Evolutionary conservation across 164 flowering plant genomes (phyloP).

Genomic region (Pachysandra terminalis): DNA sequence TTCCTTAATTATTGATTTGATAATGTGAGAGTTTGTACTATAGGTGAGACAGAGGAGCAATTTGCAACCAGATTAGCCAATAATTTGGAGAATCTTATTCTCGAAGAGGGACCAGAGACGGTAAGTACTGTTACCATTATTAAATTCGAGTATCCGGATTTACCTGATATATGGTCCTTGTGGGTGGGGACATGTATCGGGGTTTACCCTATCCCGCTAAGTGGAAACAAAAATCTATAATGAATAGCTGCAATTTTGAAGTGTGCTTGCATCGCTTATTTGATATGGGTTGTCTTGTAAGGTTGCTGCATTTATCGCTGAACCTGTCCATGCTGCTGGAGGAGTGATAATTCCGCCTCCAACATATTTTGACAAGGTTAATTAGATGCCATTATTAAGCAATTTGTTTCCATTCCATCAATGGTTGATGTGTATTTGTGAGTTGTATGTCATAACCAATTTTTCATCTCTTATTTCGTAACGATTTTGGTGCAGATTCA

Average conservation of each 20-base stretch:
- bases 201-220: no score
- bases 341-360: slow-evolving; percentile 96
- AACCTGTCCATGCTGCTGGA: slow-evolving; percentile 99
- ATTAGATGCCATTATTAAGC: no score
- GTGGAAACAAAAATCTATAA: no score
- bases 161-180: no score
- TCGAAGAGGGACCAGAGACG: slow-evolving; percentile 97
- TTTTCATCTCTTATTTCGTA: slow-evolving; percentile 1
- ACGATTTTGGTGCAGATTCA: slow-evolving; percentile 51
- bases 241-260: not conserved
- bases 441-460: not conserved
- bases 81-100: slow-evolving; percentile 85
- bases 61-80: slow-evolving; percentile 88
- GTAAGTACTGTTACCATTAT: slow-evolving; percentile 32
- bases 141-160: not conserved
- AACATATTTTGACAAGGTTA: slow-evolving; percentile 90
- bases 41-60: slow-evolving; percentile 96
- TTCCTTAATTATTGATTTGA: not conserved
- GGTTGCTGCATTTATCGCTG: slow-evolving; percentile 99
- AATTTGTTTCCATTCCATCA: not conserved
- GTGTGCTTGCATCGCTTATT: not conserved
- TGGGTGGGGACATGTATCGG: no score
- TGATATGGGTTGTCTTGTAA: slow-evolving; percentile 22
- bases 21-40: not conserved
- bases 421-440: not conserved